Base-by-base conservation (phyloP, 192 early-diverging fungal species). In the Lobosporangium transversale region DNA sequence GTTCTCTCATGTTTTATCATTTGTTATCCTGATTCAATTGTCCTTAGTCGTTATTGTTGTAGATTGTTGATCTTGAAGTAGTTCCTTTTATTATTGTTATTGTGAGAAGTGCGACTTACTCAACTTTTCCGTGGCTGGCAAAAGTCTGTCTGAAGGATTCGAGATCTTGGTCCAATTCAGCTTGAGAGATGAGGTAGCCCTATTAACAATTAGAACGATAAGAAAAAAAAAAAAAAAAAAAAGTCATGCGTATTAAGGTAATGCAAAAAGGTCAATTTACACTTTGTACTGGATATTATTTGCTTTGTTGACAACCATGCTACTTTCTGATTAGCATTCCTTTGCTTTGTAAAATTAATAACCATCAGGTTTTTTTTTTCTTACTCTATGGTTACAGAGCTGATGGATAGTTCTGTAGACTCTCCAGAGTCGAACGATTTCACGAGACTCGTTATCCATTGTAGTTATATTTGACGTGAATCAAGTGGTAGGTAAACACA, bases 391-490 rank as follows among this genome's bases (percentile, higher is more conserved):
- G 47, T 80, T 67, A 61, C 94, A 91, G 89, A 98, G 92, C 80
- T 98, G 86, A 71, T 95, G 92, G 20, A 94, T 81, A 3, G 97
- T 98, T 56, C 89, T 85, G 83, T 90, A 95, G 18, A 95, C 93
- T 65, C 91, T 89, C 89, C 88, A 93, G 66, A 94, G 75, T 44
- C 91, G 83, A 30, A 91, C 85, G 40, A 89, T 79, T 82, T 94
- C 93, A 57, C 73, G 73, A 55, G 73, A 66, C 58, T 76, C 73
- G 73, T 76, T 76, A 76, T 76, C 73, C 73, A 76, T 76, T 53
- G 62, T 60, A 11, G 43, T 35, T 33, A 37, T 60, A 51, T 56
- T 45, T 33, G 36, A 36, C 24, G 47, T 23, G 27, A 49, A 12
- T 43, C 26, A 14, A 17, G 9, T 27, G 9, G 14, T 43, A 3